phyloP scores from a whole-genome alignment of 257 asterid genomes.

The Nicotiana benthamiana region DNA sequence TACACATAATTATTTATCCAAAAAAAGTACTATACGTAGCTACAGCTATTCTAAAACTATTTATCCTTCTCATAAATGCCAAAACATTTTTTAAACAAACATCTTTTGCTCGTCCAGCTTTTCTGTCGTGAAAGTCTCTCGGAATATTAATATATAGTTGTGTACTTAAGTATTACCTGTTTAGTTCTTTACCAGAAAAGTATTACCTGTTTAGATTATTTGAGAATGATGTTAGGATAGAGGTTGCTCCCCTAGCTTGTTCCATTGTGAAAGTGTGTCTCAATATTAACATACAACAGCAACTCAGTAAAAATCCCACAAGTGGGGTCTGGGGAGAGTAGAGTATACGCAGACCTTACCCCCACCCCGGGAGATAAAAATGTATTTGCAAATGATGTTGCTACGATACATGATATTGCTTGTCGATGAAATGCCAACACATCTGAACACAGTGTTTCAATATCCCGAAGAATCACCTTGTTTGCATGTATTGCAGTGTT shows the following conservation, averaged over 20 bases:
- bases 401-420: not conserved
- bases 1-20: too few species aligned
- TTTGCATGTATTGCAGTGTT: conserved; percentile 37
- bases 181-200: not conserved
- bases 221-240: not conserved
- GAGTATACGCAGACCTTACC: too few species aligned
- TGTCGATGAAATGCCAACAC: not conserved
- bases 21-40: too few species aligned
- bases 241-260: not conserved
- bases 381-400: not conserved
- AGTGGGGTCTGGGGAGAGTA: too few species aligned
- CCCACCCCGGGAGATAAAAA: not conserved
- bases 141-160: not conserved
- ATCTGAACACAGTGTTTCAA: not conserved
- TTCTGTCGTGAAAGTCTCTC: not conserved
- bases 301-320: too few species aligned
- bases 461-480: not conserved
- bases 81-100: not conserved
- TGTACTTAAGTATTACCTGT: not conserved
- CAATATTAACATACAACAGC: not conserved
- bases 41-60: not conserved
- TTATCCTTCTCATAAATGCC: not conserved
- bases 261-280: not conserved
- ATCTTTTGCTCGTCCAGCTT: not conserved
- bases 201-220: not conserved